A percentile compares a stretch with the other conserved stretches of the same genome.
Evolutionary conservation across 2,329 filamentous ascomycete species (phyloP).

Genomic region (Aspergillus sp.): DNA sequence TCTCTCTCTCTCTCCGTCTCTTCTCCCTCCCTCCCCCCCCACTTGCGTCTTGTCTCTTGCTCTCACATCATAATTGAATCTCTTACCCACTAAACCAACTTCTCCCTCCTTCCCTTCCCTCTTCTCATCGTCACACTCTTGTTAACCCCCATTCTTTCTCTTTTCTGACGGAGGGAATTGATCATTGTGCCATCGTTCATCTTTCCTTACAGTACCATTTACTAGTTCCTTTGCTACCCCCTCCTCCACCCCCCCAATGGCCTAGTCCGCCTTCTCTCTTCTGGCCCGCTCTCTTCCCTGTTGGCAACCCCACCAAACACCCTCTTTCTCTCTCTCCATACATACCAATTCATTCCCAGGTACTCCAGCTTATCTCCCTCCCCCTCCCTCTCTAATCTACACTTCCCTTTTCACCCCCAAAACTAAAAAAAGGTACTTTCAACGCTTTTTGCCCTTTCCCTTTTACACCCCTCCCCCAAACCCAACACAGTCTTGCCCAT

Average conservation of each 20-base stretch:
- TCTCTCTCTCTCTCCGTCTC: neutral
- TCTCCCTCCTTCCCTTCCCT: neutral
- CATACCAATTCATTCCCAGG: conserved; percentile 10
- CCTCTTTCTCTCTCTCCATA: neutral
- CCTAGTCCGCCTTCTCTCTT: conserved; percentile 12
- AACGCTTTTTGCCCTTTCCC: neutral
- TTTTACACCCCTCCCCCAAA: neutral
- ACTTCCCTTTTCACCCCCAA: neutral
- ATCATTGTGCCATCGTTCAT: neutral
- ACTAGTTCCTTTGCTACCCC: neutral
- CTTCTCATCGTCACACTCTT: neutral
- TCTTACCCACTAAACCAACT: neutral
- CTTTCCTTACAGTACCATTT: neutral
- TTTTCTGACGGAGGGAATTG: neutral
- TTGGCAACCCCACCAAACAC: neutral
- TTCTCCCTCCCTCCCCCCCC: neutral
- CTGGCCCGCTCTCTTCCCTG: neutral
- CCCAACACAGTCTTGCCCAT: neutral
- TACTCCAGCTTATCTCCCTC: conserved; percentile 11
- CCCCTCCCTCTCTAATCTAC: neutral
- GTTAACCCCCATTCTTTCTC: neutral
- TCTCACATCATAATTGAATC: neutral
- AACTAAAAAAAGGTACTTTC: neutral
- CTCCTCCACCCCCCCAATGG: conserved; percentile 7
- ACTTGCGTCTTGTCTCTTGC: neutral